Evolutionary conservation across 1,284 basidiomycete genomes (phyloP).

Genomic region (Marasmius fiardii): DNA sequence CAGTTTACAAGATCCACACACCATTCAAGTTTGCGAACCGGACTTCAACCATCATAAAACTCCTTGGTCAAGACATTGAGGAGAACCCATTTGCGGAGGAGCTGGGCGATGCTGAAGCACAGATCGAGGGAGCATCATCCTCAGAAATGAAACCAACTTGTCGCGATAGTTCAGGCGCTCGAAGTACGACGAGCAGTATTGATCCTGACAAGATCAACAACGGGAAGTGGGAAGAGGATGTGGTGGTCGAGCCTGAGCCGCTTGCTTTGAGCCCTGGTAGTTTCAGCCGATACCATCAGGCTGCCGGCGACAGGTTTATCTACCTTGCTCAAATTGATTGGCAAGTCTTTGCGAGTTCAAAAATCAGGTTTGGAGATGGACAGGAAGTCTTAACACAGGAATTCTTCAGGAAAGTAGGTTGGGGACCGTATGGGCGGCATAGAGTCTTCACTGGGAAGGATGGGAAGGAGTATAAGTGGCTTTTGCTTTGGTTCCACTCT

Average conservation of each 20-base stretch:
- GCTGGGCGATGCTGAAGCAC: too few species aligned
- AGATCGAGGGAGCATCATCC: too few species aligned
- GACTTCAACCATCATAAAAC: constrained; percentile 10
- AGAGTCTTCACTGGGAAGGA: neutral
- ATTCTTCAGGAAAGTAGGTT: constrained; percentile 10
- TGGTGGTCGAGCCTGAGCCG: neutral
- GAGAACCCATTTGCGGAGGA: neutral
- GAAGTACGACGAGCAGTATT: neutral
- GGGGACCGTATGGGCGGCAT: constrained; percentile 7
- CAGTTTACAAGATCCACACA: constrained; percentile 10
- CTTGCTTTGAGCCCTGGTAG: neutral
- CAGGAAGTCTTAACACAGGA: constrained; percentile 6
- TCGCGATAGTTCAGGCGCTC: neutral
- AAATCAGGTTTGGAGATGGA: constrained; percentile 10
- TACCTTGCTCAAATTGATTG: constrained; percentile 14
- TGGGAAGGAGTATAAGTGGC: constrained; percentile 2
- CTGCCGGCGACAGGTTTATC: neutral
- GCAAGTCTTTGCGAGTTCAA: constrained; percentile 3
- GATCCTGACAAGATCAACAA: neutral
- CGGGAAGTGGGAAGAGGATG: neutral
- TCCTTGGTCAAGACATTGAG: neutral
- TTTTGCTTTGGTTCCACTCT: neutral
- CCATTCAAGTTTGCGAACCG: neutral
- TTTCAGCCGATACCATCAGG: neutral
- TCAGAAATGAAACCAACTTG: neutral